A percentile compares a stretch with the other conserved stretches of the same genome.
Conservation (phyloP, 805 yeast species). For the Myxozyma monticola region DNA sequence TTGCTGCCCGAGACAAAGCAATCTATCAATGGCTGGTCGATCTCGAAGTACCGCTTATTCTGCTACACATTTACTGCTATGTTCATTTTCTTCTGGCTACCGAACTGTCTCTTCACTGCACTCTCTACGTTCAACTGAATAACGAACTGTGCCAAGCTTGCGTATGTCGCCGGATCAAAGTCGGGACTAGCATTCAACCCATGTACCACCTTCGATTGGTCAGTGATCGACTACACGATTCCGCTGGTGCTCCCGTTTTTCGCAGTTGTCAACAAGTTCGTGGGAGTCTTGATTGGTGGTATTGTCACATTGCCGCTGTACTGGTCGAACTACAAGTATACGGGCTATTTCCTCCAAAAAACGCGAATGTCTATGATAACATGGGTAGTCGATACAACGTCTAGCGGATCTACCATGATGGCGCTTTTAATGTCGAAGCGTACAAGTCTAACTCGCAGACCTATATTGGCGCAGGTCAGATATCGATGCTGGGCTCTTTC, state of each 20-base stretch:
- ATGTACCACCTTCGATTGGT: conserved; percentile 62
- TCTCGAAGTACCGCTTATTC: conserved; percentile 54
- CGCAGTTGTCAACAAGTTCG: conserved; percentile 7
- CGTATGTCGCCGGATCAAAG: conserved; percentile 62
- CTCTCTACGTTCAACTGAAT: conserved; percentile 60
- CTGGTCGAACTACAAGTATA: conserved; percentile 33
- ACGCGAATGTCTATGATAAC: conserved; percentile 46
- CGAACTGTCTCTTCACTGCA: conserved; percentile 59
- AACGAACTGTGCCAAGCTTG: conserved; percentile 55
- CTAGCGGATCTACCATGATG: conserved; percentile 46
- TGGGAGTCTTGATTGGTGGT: conserved; percentile 12
- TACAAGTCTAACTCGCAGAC: conserved; percentile 64
- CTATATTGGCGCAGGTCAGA: conserved; percentile 41
- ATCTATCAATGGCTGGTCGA: conserved; percentile 54
- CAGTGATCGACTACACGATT: conserved; percentile 17
- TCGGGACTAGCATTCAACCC: conserved; percentile 72
- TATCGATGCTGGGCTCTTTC: conserved; percentile 48
- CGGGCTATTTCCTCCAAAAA: conserved; percentile 46
- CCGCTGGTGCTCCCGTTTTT: conserved; percentile 23
- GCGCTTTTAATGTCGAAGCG: conserved; percentile 46
- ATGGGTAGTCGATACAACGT: conserved; percentile 47
- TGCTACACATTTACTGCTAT: conserved; percentile 42
- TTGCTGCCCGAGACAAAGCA: conserved; percentile 15
- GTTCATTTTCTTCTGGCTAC: conserved; percentile 58
- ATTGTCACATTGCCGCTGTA: conserved; percentile 8